Evolutionary conservation across 2,329 filamentous ascomycete genomes (phyloP).

Genomic region (Ilyonectria robusta): DNA sequence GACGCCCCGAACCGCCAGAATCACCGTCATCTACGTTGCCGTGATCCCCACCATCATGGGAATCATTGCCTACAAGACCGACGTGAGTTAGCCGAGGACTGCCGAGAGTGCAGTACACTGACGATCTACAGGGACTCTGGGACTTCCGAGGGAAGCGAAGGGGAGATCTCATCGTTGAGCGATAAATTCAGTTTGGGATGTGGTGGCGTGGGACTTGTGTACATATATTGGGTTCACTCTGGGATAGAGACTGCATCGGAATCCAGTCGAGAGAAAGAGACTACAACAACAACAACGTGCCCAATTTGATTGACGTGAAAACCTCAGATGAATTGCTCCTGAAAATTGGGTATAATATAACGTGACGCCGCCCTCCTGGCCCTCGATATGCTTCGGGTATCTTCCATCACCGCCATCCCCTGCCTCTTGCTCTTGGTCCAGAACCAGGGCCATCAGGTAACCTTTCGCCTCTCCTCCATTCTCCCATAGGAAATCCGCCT

Average conservation of each 20-base stretch:
- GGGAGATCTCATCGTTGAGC: conserved; percentile 88
- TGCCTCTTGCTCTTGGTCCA: conserved; percentile 46
- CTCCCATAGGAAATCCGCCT: conserved; percentile 63
- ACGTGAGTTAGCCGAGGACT: conserved; percentile 74
- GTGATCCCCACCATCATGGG: conserved; percentile 80
- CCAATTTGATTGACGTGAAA: conserved; percentile 26
- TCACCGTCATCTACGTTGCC: conserved; percentile 83
- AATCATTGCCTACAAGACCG: conserved; percentile 82
- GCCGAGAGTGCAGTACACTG: conserved; percentile 33
- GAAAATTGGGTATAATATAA: conserved; percentile 49
- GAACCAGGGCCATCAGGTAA: conserved; percentile 65
- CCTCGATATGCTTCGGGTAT: conserved; percentile 6
- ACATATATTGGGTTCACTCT: conserved; percentile 55
- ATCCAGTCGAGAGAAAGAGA: conserved; percentile 38
- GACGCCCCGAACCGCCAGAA: conserved; percentile 85
- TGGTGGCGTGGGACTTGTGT: conserved; percentile 52
- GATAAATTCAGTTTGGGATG: conserved; percentile 60
- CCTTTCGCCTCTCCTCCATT: conserved; percentile 77
- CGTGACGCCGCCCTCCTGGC: conserved; percentile 30
- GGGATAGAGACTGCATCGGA: conserved; percentile 48
- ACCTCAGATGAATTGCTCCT: conserved; percentile 13
- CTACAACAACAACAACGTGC: conserved; percentile 23
- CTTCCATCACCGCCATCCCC: conserved; percentile 48
- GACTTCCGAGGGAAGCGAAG: conserved; percentile 89
- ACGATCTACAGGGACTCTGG: conserved; percentile 80